These are phyloP conservation scores for Stagonosporopsis vannaccii DNA, from an alignment of 2,329 filamentous ascomycete species.

Conservation along the genomic window DNA sequence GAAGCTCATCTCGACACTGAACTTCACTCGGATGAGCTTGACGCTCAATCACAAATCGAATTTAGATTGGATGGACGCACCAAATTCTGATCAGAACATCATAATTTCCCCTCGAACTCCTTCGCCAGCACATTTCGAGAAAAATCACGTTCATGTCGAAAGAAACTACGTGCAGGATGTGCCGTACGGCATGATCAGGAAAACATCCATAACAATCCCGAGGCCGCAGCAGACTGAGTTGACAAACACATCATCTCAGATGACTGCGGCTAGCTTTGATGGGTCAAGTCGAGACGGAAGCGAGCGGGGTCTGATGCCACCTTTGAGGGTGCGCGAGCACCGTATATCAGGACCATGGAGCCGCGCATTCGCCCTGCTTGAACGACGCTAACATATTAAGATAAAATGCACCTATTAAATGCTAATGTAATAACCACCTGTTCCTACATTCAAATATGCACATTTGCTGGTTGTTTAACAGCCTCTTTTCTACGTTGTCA, in stretches of 20 bases:
- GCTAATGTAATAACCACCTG: background rate
- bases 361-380: constrained; percentile 17
- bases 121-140: background rate
- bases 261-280: background rate
- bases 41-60: background rate
- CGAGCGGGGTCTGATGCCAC: constrained; percentile 13
- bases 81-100: background rate
- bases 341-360: constrained; percentile 23
- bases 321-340: constrained; percentile 6
- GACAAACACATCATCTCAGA: constrained; percentile 4
- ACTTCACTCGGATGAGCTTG: constrained; percentile 13
- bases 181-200: background rate
- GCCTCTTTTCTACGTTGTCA: too few relatives aligned
- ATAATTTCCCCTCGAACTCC: background rate
- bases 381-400: constrained; percentile 3
- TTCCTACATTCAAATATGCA: too few relatives aligned
- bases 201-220: background rate
- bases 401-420: background rate
- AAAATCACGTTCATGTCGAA: background rate
- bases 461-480: too few relatives aligned
- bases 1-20: constrained; percentile 9
- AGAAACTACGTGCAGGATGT: background rate
- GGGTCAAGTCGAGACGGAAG: constrained; percentile 13
- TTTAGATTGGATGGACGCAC: background rate
- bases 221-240: background rate